Evolutionary conservation across 148 eudicot species (phyloP), one percentile per base, ranked within the genome.

Genomic region (Simmondsia chinensis): DNA sequence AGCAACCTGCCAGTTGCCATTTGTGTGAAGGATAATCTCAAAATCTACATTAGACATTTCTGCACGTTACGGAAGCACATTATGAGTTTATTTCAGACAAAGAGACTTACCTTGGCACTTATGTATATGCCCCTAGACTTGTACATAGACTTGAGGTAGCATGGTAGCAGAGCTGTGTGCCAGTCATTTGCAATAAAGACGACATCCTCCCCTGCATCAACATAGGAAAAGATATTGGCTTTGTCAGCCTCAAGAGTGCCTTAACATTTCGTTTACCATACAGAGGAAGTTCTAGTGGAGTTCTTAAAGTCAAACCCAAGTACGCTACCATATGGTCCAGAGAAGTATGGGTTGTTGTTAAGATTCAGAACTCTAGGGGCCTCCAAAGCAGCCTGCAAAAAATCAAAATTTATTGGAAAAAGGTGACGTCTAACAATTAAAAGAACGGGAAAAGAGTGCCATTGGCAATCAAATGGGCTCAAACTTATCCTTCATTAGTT

Each of bases 1-100:
- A 39, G 58, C 99, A 65, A 91, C 99, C 99, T 91, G 70, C 16
- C n/a, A n/a, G n/a, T n/a, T n/a, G n/a, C n/a, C n/a, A n/a, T n/a
- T n/a, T n/a, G n/a, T n/a, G n/a, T n/a, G n/a, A n/a, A n/a, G n/a
- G n/a, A n/a, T n/a, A n/a, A n/a, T 20, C 26, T 19, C n/a, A 20
- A 39, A 30, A 15, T 5, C 19, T 1, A 9, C 29, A 7, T 14
- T 42, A 3, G 8, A 13, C 15, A 19, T 13, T 18, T 20, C 4
- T 10, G 15, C 7, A 13, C 4, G 15, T 35, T 12, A 29, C 21
- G 14, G 9, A 20, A 28, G 30, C 27, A 45, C 43, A 26, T 3
- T 5, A 37, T 34, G 4, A 13, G 20, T 9, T 1, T 22, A 29
- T 5, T 9, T 23, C 7, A 28, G 20, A 42, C 6, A 28, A 10